Conservation (phyloP, 306 rosid species). For the Gastrolobium villosum region DNA sequence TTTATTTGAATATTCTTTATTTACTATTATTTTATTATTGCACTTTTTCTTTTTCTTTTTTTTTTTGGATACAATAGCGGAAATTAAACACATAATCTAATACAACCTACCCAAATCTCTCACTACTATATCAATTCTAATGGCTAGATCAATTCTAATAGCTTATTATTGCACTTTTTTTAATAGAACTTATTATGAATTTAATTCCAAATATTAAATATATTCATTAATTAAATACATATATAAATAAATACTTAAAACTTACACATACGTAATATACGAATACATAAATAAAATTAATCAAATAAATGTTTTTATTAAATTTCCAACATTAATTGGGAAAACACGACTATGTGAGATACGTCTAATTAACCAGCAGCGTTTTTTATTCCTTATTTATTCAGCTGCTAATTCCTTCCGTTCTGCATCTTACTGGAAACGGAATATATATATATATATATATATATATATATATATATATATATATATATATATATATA, state of each 20-base stretch:
- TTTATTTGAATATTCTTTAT: background rate
- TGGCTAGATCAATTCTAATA: no score
- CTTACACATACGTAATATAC: no score
- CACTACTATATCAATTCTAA: no score
- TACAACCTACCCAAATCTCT: no score
- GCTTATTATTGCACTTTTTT: background rate
- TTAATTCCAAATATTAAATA: no score
- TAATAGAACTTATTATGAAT: background rate
- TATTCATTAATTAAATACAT: no score
- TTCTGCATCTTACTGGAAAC: constrained; percentile 16
- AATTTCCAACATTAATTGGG: background rate
- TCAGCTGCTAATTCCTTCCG: background rate
- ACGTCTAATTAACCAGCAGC: background rate
- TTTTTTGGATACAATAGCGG: no score
- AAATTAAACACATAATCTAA: no score
- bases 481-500: no score
- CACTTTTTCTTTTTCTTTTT: background rate
- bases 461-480: no score
- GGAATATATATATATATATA: background rate
- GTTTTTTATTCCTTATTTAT: constrained; percentile 7
- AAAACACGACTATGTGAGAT: background rate
- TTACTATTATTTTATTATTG: background rate
- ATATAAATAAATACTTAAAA: background rate
- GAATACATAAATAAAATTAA: background rate
- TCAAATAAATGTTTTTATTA: background rate